A percentile compares a stretch with the other conserved stretches of the same genome.
Evolutionary conservation across 345 rosid genomes (phyloP).

Genomic region (Geranium brycei): DNA sequence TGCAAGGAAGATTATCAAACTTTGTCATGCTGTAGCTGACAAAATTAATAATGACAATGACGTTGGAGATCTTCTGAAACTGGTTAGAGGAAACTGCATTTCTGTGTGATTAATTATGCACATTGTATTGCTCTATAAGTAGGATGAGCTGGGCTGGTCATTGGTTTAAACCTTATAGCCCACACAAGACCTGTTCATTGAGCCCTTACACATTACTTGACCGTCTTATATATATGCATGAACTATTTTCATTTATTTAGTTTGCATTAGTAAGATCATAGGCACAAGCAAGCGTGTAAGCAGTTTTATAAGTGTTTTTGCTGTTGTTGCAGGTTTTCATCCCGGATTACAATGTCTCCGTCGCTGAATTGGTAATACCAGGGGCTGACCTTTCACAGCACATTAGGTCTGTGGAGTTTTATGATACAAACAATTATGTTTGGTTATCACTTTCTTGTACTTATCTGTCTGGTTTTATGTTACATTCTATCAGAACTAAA

Average conservation of each 20-base stretch:
- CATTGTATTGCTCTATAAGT: too few relatives aligned
- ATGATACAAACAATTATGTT: not conserved
- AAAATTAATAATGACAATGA: slow-evolving; percentile 31
- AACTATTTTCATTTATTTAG: not conserved
- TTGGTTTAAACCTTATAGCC: too few relatives aligned
- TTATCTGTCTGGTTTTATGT: not conserved
- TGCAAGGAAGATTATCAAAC: slow-evolving; percentile 36
- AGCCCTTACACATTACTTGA: too few relatives aligned
- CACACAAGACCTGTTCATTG: too few relatives aligned
- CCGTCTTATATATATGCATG: not conserved
- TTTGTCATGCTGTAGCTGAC: slow-evolving; percentile 35
- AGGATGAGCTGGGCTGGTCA: too few relatives aligned
- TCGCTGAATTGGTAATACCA: slow-evolving; percentile 40
- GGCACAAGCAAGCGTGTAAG: not conserved
- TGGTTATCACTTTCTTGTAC: slow-evolving; percentile 1
- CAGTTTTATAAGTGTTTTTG: not conserved
- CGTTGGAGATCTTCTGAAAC: slow-evolving; percentile 32
- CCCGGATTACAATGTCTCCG: slow-evolving; percentile 41
- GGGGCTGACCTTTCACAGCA: slow-evolving; percentile 44
- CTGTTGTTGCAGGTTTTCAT: slow-evolving; percentile 26
- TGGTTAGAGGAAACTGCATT: slow-evolving; percentile 16
- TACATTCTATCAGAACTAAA: too few relatives aligned
- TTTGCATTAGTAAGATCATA: not conserved
- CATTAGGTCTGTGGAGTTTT: slow-evolving; percentile 20
- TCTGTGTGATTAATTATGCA: not conserved